Percentiles rank a stretch among this genome's conserved stretches.
phyloP scores from a whole-genome alignment of 305 asterid species.

The Fraxinus ornus region DNA sequence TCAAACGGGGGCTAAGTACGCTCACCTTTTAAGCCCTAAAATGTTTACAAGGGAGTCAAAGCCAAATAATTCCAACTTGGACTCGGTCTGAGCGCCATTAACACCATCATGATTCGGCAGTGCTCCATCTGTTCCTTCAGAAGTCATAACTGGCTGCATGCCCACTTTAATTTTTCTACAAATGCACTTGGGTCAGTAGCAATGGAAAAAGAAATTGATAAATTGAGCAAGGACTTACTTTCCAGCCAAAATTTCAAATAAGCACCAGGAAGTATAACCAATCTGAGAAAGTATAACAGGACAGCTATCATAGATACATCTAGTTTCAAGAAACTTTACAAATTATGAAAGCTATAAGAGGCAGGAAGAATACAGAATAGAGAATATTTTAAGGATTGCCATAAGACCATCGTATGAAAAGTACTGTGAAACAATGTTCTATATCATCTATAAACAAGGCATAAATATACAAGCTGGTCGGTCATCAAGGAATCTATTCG shows the following conservation, averaged over 20 bases:
- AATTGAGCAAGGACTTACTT: background rate
- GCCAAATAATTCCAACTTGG: conserved; percentile 94
- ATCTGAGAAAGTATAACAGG: background rate
- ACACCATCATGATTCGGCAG: conserved; percentile 47
- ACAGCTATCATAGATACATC: background rate
- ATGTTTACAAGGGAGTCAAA: conserved; percentile 94
- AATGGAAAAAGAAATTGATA: background rate
- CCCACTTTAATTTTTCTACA: conserved; percentile 55
- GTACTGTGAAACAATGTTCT: background rate
- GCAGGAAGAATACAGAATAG: background rate
- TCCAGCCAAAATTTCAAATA: background rate
- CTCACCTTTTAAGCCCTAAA: conserved; percentile 93
- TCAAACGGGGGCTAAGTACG: background rate
- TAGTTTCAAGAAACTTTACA: background rate
- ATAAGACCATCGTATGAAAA: background rate
- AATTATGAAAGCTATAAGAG: background rate
- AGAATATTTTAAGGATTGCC: background rate
- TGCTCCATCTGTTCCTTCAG: conserved; percentile 56
- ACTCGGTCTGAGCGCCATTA: conserved; percentile 61
- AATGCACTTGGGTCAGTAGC: conserved; percentile 29
- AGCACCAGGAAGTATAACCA: background rate
- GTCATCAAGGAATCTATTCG: background rate
- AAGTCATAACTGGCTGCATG: conserved; percentile 30
- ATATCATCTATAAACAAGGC: background rate
- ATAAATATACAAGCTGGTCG: background rate